Base-by-base conservation (phyloP, 495 filamentous ascomycete species). In the Cercophora samala region DNA sequence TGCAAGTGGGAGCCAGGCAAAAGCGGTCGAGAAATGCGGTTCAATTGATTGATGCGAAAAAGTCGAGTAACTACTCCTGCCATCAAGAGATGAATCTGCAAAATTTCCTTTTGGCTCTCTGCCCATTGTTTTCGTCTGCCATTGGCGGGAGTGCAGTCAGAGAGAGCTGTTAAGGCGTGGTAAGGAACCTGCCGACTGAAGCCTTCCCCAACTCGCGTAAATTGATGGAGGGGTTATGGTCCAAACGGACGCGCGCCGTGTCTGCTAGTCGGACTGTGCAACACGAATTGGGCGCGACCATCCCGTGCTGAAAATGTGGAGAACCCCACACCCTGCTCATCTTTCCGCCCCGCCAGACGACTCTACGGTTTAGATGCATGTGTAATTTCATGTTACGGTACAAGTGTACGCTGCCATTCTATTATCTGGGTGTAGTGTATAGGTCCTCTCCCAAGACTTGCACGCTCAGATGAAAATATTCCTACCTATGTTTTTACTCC, bases 221-320 rank as follows among this genome's bases (percentile, higher is more conserved):
- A 60, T 66, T 55, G 64, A 66, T 54, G 25, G 64, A 25, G 56
- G 58, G 56, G 29, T 46, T 62, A 62, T 46, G n/a, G 26, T 37
- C 3, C n/a, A 62, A 37, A 42, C 60, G n/a, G 32, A 42, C 60
- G 32, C 60, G 60, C 18, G 24, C 60, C 21, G 60, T 62, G 60
- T 46, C 29, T 62, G 60, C 26, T 62, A 62, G 29, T 37, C 52
- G 6, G 55, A 56, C 54, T 21, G 37, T 56, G 63, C 3, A 52
- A 46, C 37, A 46, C 37, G 37, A 46, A 11, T 1, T 46, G 2
- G 37, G 37, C 37, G 37, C 37, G 37, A 11, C 2, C 37, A 13
- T 9, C 37, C 29, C 29, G 29, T 32, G 29, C 29, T 32, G 29
- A 3, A 3, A 32, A 8, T 8, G 29, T 32, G 29, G 29, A 17